A percentile compares a stretch with the other conserved stretches of the same genome.
Evolutionary conservation across 257 asterid genomes (phyloP).

Genomic region (Echites panduratus): DNA sequence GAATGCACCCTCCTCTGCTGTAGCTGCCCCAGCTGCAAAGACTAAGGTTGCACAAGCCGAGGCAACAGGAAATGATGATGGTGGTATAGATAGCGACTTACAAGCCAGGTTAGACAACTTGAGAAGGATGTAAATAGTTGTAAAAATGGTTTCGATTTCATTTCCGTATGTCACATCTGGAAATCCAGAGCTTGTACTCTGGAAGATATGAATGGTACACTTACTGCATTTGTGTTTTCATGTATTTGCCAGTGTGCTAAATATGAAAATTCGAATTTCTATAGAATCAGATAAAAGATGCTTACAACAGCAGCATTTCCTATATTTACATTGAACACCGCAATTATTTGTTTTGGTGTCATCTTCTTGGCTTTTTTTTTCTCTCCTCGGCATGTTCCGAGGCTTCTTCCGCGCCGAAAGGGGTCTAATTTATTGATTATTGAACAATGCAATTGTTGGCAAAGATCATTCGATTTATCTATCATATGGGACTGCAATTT

Average conservation of each 20-base stretch:
- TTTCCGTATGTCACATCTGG: constrained; percentile 38
- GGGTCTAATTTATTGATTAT: too few relatives aligned
- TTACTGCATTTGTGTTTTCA: background rate
- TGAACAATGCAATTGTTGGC: too few relatives aligned
- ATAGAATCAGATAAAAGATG: background rate
- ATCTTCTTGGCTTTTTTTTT: background rate
- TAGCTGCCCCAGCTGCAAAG: constrained; percentile 82
- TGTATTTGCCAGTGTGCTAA: background rate
- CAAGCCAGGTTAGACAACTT: constrained; percentile 98
- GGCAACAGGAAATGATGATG: constrained; percentile 68
- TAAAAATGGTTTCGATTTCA: constrained; percentile 19
- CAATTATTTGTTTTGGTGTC: background rate
- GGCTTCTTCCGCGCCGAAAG: too few relatives aligned
- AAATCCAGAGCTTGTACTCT: constrained; percentile 5
- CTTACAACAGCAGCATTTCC: background rate
- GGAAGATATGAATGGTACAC: background rate
- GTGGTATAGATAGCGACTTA: constrained; percentile 90
- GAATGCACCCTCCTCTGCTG: constrained; percentile 79
- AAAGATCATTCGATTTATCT: too few relatives aligned
- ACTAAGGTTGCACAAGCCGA: constrained; percentile 87
- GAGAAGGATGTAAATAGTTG: constrained; percentile 69
- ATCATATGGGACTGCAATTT: too few relatives aligned
- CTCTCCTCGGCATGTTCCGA: too few relatives aligned
- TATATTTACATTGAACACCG: background rate
- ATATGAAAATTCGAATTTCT: background rate